Evolutionary conservation across 148 eudicot species (phyloP).

Genomic region (Gaultheria prostrata): DNA sequence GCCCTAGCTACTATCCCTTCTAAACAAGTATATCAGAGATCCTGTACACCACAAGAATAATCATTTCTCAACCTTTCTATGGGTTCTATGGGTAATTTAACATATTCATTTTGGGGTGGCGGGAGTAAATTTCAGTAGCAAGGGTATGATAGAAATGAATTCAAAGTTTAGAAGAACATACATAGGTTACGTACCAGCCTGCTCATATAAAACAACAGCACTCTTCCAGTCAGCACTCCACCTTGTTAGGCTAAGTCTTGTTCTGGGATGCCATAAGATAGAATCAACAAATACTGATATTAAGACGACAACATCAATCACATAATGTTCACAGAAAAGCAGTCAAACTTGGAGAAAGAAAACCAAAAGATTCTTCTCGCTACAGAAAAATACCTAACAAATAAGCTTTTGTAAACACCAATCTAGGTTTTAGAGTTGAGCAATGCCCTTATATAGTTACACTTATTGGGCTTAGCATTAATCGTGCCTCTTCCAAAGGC

Average conservation of each 20-base stretch:
- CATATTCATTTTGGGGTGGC: not conserved
- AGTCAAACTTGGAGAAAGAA: not conserved
- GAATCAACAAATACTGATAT: not conserved
- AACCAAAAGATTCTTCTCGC: not conserved
- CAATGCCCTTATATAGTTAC: no score
- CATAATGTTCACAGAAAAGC: not conserved
- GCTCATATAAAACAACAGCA: slow-evolving; percentile 72
- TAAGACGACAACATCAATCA: not conserved
- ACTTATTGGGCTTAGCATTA: no score
- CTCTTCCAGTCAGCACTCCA: slow-evolving; percentile 92
- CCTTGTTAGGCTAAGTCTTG: slow-evolving; percentile 74
- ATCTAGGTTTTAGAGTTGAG: no score
- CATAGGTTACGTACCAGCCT: slow-evolving; percentile 52
- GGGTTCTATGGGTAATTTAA: not conserved
- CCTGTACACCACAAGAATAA: not conserved
- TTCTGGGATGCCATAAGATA: slow-evolving; percentile 27
- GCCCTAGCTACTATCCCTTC: not conserved
- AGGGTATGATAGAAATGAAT: not conserved
- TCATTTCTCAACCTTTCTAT: not conserved
- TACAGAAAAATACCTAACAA: no score
- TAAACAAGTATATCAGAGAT: not conserved
- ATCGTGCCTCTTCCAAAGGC: no score
- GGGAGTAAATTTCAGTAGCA: not conserved
- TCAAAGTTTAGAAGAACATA: not conserved
- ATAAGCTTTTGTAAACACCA: no score